phyloP scores from a whole-genome alignment of 2,329 filamentous ascomycete genomes.

The Aureobasidium uvarum region DNA sequence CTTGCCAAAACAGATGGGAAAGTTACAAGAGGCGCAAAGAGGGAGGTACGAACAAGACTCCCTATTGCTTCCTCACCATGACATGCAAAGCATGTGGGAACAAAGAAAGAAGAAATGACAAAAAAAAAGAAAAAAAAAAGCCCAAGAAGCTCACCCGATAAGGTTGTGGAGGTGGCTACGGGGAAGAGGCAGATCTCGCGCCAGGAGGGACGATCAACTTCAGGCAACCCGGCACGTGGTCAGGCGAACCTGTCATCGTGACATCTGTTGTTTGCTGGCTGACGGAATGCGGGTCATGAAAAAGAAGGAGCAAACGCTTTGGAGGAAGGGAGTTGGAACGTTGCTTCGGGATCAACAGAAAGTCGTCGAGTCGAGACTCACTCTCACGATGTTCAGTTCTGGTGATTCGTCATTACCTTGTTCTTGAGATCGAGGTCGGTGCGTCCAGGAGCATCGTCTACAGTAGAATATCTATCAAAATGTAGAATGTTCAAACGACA shows the following conservation, averaged over 20 bases:
- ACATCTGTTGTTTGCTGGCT: background rate
- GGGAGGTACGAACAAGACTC: background rate
- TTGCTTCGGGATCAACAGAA: background rate
- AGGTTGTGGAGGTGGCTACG: slow-evolving; percentile 18
- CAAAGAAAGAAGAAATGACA: background rate
- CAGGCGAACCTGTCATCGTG: background rate
- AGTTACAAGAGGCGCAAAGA: background rate
- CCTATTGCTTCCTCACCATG: background rate
- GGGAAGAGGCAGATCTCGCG: slow-evolving; percentile 6
- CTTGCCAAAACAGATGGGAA: background rate
- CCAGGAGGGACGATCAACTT: background rate
- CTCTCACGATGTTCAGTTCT: background rate
- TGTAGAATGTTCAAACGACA: background rate
- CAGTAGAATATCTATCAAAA: background rate
- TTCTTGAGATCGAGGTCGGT: slow-evolving; percentile 6
- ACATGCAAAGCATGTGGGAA: background rate
- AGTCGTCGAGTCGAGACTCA: background rate
- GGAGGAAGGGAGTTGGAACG: background rate
- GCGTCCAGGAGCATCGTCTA: background rate
- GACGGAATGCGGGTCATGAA: background rate
- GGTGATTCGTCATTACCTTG: background rate
- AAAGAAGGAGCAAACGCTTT: background rate
- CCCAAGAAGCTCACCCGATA: slow-evolving; percentile 5
- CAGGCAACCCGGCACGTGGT: slow-evolving; percentile 18
- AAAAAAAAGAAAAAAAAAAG: background rate